Evolutionary conservation across 305 asterid species (phyloP).

Genomic region (Fraxinus sp.): DNA sequence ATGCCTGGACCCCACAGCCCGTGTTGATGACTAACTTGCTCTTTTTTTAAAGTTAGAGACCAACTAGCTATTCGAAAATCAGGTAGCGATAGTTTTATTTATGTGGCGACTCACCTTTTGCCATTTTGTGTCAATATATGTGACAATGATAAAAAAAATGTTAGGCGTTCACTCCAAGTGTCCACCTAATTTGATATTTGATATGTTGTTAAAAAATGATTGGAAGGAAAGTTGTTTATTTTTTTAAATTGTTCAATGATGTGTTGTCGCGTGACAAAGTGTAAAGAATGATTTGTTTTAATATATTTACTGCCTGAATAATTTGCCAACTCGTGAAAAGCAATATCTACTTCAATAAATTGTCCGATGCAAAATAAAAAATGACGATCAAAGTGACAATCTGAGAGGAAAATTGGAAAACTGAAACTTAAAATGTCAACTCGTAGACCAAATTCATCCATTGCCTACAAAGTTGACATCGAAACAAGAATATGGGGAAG

Average conservation of each 20-base stretch:
- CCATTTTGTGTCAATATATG: neutral
- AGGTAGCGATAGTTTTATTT: neutral
- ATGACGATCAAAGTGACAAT: too few species aligned
- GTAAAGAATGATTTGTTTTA: neutral
- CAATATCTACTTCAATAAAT: too few species aligned
- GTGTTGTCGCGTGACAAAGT: too few species aligned
- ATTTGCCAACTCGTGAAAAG: too few species aligned
- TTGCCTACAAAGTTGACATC: neutral
- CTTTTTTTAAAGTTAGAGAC: neutral
- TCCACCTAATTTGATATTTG: too few species aligned
- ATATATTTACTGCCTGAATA: neutral
- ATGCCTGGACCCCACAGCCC: too few species aligned
- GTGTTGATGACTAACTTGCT: neutral
- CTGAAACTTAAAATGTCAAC: neutral
- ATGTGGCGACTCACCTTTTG: slow-evolving; percentile 15
- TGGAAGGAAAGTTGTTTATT: too few species aligned
- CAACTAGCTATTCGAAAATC: slow-evolving; percentile 5
- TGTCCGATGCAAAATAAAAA: too few species aligned
- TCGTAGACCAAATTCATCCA: neutral
- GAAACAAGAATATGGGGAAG: neutral
- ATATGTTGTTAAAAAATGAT: too few species aligned
- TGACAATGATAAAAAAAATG: too few species aligned
- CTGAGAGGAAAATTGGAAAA: neutral
- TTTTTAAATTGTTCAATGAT: too few species aligned
- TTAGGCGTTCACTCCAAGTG: too few species aligned